Evolutionary conservation across 2,329 filamentous ascomycete species (phyloP).

Genomic region (Sclerotinia glacialis): DNA sequence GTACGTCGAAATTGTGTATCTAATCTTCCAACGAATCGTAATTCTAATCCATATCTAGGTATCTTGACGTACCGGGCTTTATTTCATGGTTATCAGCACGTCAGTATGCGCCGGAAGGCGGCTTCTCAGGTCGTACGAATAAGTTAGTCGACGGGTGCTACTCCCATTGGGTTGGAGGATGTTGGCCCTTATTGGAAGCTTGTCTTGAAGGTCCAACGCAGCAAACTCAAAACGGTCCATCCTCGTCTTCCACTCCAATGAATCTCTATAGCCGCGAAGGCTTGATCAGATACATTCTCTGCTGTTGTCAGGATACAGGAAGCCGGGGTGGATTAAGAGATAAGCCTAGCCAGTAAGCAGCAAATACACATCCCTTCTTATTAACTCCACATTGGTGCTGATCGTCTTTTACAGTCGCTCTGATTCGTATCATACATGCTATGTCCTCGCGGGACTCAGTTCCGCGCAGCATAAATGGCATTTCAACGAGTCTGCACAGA

Average conservation of each 20-base stretch:
- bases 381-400: slow-evolving; percentile 25
- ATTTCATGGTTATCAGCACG: slow-evolving; percentile 85
- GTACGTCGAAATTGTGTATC: slow-evolving; percentile 48
- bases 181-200: slow-evolving; percentile 88
- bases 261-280: slow-evolving; percentile 78
- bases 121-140: slow-evolving; percentile 91
- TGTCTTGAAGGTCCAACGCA: slow-evolving; percentile 54
- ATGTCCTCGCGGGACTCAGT: slow-evolving; percentile 82
- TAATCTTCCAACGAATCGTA: slow-evolving; percentile 15
- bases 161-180: slow-evolving; percentile 94
- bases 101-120: slow-evolving; percentile 88
- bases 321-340: slow-evolving; percentile 80
- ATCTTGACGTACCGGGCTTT: slow-evolving; percentile 73
- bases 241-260: slow-evolving; percentile 33
- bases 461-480: slow-evolving; percentile 70
- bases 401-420: slow-evolving; percentile 53
- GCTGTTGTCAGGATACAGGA: slow-evolving; percentile 75
- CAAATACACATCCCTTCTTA: slow-evolving; percentile 21
- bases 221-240: slow-evolving; percentile 1
- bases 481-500: slow-evolving; percentile 41
- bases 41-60: slow-evolving; percentile 47
- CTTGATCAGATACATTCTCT: slow-evolving; percentile 82
- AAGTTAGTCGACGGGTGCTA: slow-evolving; percentile 98
- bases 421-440: slow-evolving; percentile 91
- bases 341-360: slow-evolving; percentile 81